Conservation (phyloP, 768 basidiomycete genomes). For the Pseudohyphozyma bogoriensis region DNA sequence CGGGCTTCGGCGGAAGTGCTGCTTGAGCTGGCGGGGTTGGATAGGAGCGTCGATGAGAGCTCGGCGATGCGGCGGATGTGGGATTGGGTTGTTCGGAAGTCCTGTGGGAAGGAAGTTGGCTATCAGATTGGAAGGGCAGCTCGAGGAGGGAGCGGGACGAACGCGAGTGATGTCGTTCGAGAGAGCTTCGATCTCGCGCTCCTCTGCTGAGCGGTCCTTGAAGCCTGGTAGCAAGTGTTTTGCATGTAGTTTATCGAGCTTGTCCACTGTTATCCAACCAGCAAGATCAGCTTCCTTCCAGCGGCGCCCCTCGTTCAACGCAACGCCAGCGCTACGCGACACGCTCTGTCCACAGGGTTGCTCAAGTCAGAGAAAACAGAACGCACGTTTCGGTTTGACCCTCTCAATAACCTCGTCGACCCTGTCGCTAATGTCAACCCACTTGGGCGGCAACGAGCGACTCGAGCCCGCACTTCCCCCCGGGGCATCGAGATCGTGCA, state of each 20-base stretch:
- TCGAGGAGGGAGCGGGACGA: conserved; percentile 37
- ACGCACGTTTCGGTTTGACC: conserved; percentile 68
- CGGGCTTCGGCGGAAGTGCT: conserved; percentile 21
- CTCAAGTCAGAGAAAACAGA: no score
- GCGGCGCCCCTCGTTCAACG: no score
- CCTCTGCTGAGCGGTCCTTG: conserved; percentile 84
- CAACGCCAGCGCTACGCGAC: no score
- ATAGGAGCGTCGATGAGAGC: conserved; percentile 39
- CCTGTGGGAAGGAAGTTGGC: no score
- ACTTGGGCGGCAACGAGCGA: conserved; percentile 21
- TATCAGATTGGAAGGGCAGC: not conserved
- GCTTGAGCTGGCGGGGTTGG: conserved; percentile 45
- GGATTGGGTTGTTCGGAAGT: conserved; percentile 50
- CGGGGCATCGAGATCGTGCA: conserved; percentile 44
- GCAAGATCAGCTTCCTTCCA: not conserved
- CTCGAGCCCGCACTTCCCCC: conserved; percentile 28
- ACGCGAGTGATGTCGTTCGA: conserved; percentile 84
- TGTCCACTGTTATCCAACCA: conserved; percentile 50
- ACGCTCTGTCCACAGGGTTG: no score
- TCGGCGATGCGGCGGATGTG: conserved; percentile 65
- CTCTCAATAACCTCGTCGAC: conserved; percentile 66
- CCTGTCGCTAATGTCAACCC: conserved; percentile 72
- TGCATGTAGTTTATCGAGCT: conserved; percentile 88
- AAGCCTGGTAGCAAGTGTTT: conserved; percentile 94
- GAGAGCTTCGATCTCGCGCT: conserved; percentile 78